A percentile compares a stretch with the other conserved stretches of the same genome.
Conservation (phyloP, 768 basidiomycete species). For the Mycena rebaudengoi region DNA sequence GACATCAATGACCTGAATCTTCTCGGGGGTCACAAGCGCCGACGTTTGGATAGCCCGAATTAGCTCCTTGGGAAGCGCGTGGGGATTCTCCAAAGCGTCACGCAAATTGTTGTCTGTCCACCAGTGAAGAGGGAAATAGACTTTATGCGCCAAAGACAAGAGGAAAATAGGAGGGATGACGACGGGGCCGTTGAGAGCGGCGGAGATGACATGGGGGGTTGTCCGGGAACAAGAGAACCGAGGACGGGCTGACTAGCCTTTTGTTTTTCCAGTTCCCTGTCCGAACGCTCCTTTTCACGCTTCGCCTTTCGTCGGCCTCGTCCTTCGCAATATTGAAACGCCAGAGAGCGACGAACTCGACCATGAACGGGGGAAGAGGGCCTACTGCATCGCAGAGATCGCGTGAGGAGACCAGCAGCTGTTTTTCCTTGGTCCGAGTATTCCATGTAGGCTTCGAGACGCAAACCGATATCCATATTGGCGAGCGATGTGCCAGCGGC, state of each 20-base stretch:
- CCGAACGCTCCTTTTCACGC: background rate
- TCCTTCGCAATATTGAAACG: background rate
- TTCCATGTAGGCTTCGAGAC: background rate
- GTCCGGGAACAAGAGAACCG: background rate
- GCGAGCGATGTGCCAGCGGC: background rate
- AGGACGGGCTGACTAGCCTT: background rate
- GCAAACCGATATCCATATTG: background rate
- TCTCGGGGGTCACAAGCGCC: background rate
- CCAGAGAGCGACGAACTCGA: background rate
- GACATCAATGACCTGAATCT: background rate
- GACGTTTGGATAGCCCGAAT: background rate
- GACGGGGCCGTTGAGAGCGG: background rate
- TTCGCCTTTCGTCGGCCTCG: background rate
- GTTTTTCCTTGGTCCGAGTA: background rate
- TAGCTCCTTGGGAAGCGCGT: background rate
- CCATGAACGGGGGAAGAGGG: background rate
- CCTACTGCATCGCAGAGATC: background rate
- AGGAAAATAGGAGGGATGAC: background rate
- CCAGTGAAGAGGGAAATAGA: slow-evolving; percentile 5
- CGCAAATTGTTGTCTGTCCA: background rate
- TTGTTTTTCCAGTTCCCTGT: background rate
- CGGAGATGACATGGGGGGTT: background rate
- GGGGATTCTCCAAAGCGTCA: background rate
- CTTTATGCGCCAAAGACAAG: background rate
- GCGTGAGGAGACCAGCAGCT: background rate